Evolutionary conservation across 2,329 filamentous ascomycete genomes (phyloP), one percentile per base, ranked within the genome.

Genomic region (Achaetomium macrosporum): DNA sequence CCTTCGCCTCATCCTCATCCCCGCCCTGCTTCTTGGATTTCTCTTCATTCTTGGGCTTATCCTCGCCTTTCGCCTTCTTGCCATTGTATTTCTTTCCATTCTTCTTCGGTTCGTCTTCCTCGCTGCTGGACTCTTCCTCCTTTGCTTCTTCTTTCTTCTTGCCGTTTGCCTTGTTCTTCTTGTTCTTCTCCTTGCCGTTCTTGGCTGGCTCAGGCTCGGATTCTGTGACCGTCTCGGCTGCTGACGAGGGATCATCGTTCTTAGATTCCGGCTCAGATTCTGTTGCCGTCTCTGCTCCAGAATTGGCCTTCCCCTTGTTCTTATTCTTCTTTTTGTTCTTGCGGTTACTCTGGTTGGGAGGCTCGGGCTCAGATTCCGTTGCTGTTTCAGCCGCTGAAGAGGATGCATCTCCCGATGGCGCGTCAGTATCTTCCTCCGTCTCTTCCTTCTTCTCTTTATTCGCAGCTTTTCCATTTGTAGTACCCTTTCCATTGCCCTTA

Each of bases 271-370:
- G 31, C 17, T 52, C 50, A 11, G 50, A 30, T 25, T 53, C 50
- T 11, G 31, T 31, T n/a, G 19, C 35, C 1, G 31, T 15, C 35
- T 45, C 42, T 4, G 35, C 36, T 6, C 7, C 31, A 2, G 31
- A 36, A 2, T 25, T 17, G 13, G 16, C 39, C 6, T 49, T 37
- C 30, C 39, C 19, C 19, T 55, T 46, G 36, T 53, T 47, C 17
- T 45, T 47, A 9, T 45, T 40, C 16, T 58, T 55, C 33, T 57
- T 41, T 10, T 42, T 49, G 6, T n/a, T n/a, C n/a, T n/a, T n/a
- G n/a, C n/a, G n/a, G n/a, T n/a, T n/a, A n/a, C 19, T 7, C 31
- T 60, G 59, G 36, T 51, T 46, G 11, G 60, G 58, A 3, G 59
- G 50, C 43, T 59, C 56, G 12, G 57, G 58, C 19, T 61, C 50